Percentiles rank a stretch among this genome's conserved stretches.
phyloP scores from a whole-genome alignment of 2,329 filamentous ascomycete species.

The Penicillium polonicum region DNA sequence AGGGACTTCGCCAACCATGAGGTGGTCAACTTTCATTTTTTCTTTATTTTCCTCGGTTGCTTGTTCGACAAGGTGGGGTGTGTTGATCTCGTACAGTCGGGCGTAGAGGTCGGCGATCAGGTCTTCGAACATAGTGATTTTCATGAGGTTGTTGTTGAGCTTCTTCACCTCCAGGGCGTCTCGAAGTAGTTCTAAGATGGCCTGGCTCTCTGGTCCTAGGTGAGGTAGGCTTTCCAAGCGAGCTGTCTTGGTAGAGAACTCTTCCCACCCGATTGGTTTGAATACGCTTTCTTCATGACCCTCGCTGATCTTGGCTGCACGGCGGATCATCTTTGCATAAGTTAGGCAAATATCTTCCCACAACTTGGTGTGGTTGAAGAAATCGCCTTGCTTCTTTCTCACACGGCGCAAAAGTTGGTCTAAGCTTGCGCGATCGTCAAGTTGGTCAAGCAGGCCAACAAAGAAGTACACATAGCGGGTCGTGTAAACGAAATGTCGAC shows the following conservation, averaged over 20 bases:
- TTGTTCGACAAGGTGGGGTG: constrained; percentile 41
- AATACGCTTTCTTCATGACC: constrained; percentile 66
- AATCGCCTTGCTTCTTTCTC: constrained; percentile 76
- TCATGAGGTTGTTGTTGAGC: constrained; percentile 85
- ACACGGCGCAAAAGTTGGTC: constrained; percentile 77
- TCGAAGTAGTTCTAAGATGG: constrained; percentile 61
- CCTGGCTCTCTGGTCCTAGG: constrained; percentile 45
- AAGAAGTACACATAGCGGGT: constrained; percentile 83
- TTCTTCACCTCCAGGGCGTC: constrained; percentile 70
- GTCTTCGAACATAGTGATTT: constrained; percentile 81
- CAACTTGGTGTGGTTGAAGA: constrained; percentile 61
- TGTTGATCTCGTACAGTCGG: constrained; percentile 46
- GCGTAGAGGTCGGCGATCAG: constrained; percentile 90
- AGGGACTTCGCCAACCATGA: constrained; percentile 39
- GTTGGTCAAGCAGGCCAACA: constrained; percentile 68
- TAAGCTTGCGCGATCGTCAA: constrained; percentile 72
- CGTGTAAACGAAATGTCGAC: constrained; percentile 89
- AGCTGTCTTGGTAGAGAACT: constrained; percentile 60
- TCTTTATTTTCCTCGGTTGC: constrained; percentile 47
- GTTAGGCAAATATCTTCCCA: constrained; percentile 62
- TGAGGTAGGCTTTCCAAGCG: constrained; percentile 61
- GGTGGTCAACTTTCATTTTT: constrained; percentile 49
- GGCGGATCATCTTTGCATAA: constrained; percentile 61
- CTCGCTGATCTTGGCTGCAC: constrained; percentile 56
- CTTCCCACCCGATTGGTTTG: constrained; percentile 62